These are phyloP conservation scores for Phyllosticta paracitricarpa DNA, from an alignment of 2,329 filamentous ascomycete species.

Conservation along the genomic window DNA sequence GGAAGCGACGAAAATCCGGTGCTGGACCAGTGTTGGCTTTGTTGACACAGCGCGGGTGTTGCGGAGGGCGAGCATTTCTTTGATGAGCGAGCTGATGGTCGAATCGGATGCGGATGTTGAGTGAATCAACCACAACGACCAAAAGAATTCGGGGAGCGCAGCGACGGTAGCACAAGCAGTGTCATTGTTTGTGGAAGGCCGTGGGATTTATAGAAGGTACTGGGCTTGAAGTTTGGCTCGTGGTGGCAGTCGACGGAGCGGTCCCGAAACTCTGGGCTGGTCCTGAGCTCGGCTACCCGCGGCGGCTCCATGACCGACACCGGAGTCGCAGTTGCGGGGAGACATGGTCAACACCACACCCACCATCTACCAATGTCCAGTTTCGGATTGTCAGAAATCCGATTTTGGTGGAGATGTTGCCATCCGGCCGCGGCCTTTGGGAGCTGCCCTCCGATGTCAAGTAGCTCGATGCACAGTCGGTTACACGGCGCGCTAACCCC, in stretches of 20 bases:
- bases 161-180: neutral
- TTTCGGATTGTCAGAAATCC: constrained; percentile 6
- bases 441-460: neutral
- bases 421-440: neutral
- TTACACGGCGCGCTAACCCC: neutral
- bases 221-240: neutral
- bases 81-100: neutral
- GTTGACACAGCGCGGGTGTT: constrained; percentile 3
- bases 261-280: neutral
- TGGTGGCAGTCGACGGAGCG: neutral
- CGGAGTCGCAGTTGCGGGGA: neutral
- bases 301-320: neutral
- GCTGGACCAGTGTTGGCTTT: constrained; percentile 2
- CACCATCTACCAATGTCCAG: constrained; percentile 3
- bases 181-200: neutral
- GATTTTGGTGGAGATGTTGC: neutral
- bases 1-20: neutral
- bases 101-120: neutral
- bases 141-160: too few species aligned
- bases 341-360: neutral
- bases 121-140: neutral
- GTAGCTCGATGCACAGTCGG: neutral
- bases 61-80: constrained; percentile 8
- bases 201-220: constrained; percentile 4
- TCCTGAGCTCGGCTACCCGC: constrained; percentile 7